These are phyloP conservation scores for Saccharomyces hybrid DNA, from an alignment of 1,139 yeast genomes.

Conservation along the genomic window DNA sequence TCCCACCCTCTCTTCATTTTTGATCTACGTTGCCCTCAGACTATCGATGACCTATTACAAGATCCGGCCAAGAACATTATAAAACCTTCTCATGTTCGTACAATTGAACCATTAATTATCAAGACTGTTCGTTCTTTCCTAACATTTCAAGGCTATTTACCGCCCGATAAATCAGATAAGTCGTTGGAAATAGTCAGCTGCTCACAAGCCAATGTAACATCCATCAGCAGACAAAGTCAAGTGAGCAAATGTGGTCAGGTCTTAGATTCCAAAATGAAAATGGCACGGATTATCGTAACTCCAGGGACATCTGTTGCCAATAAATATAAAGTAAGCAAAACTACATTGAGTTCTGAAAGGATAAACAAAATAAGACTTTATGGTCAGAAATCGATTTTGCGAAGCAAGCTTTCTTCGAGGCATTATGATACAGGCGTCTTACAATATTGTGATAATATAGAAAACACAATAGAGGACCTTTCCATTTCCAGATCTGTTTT, in stretches of 20 bases:
- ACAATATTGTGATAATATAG: slow-evolving; percentile 37
- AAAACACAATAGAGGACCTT: slow-evolving; percentile 48
- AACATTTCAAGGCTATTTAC: slow-evolving; percentile 22
- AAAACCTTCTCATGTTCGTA: slow-evolving; percentile 26
- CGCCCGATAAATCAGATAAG: neutral
- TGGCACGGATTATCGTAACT: neutral
- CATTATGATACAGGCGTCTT: neutral
- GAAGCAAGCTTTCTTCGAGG: neutral
- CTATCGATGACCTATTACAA: slow-evolving; percentile 37
- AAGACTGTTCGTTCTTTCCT: slow-evolving; percentile 32
- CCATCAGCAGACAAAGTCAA: neutral
- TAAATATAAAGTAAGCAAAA: neutral
- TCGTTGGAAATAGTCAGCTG: neutral
- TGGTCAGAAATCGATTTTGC: neutral
- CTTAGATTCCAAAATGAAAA: neutral
- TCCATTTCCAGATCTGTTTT: slow-evolving; percentile 15
- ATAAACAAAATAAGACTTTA: neutral
- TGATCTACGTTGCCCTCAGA: slow-evolving; percentile 31
- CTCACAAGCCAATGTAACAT: neutral
- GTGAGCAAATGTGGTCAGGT: neutral
- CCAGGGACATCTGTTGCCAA: too few species aligned
- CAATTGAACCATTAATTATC: slow-evolving; percentile 32
- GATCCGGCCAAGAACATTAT: slow-evolving; percentile 37
- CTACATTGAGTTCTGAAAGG: neutral
- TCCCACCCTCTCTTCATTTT: slow-evolving; percentile 38